A percentile compares a stretch with the other conserved stretches of the same genome.
These are phyloP conservation scores for Phialophora macrospora DNA, from an alignment of 2,329 filamentous ascomycete genomes.

Conservation along the genomic window DNA sequence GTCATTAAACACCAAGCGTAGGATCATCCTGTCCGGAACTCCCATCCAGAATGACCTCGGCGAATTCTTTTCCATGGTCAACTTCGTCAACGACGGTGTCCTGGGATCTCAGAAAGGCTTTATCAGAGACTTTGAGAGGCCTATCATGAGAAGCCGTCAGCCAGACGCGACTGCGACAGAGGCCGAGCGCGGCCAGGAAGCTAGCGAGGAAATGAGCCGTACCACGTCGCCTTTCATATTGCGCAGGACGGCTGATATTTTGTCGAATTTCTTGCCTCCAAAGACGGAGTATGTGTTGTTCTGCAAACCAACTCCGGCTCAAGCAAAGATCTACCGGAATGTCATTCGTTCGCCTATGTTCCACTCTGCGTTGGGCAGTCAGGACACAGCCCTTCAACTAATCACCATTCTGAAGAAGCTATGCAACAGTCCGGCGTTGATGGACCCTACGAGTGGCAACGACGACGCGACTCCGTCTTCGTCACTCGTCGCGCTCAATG, in stretches of 20 bases:
- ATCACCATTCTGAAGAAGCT: slow-evolving; percentile 76
- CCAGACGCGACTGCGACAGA: slow-evolving; percentile 66
- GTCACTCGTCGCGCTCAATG: slow-evolving; percentile 54
- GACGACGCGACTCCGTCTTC: slow-evolving; percentile 56
- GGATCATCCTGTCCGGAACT: slow-evolving; percentile 69
- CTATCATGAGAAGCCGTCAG: slow-evolving; percentile 67
- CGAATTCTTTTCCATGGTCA: slow-evolving; percentile 71
- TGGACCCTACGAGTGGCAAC: slow-evolving; percentile 57
- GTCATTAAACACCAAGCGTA: slow-evolving; percentile 63
- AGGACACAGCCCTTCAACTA: slow-evolving; percentile 67
- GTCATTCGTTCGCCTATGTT: slow-evolving; percentile 70
- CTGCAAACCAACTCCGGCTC: slow-evolving; percentile 65
- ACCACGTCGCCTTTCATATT: slow-evolving; percentile 69
- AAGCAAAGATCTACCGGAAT: slow-evolving; percentile 65
- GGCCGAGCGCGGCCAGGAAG: slow-evolving; percentile 66
- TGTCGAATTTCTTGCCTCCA: slow-evolving; percentile 67
- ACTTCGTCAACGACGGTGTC: slow-evolving; percentile 70
- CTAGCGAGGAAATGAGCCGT: slow-evolving; percentile 64
- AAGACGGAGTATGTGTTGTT: slow-evolving; percentile 72
- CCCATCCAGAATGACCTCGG: slow-evolving; percentile 71
- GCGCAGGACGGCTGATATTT: slow-evolving; percentile 68
- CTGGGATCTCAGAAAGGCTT: slow-evolving; percentile 67
- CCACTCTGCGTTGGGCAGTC: slow-evolving; percentile 63
- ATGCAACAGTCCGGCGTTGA: slow-evolving; percentile 71
- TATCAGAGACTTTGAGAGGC: slow-evolving; percentile 67